A percentile compares a stretch with the other conserved stretches of the same genome.
Conservation (phyloP, 148 eudicot species). For the Talinum fruticosum region DNA sequence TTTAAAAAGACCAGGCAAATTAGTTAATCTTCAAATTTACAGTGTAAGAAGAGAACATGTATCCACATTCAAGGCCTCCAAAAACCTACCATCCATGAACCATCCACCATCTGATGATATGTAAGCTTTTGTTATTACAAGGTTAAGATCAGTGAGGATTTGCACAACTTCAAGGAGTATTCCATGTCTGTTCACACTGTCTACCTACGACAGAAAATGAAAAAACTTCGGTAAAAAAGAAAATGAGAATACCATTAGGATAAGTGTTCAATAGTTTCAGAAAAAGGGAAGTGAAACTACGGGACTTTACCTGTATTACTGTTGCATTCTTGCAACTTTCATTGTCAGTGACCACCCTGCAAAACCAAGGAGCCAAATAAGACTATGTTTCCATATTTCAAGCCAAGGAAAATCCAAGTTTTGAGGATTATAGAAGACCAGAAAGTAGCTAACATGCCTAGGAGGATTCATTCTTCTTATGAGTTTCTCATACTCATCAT, state of each 20-base stretch:
- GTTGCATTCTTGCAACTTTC: constrained; percentile 88
- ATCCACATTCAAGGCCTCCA: not conserved
- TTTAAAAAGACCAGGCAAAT: not conserved
- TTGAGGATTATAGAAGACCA: not conserved
- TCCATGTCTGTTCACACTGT: constrained; percentile 86
- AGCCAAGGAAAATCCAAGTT: not conserved
- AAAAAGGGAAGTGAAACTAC: not conserved
- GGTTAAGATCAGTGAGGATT: constrained; percentile 85
- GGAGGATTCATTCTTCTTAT: constrained; percentile 46
- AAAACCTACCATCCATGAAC: constrained; percentile 78
- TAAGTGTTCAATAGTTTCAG: not conserved
- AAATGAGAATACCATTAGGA: not conserved
- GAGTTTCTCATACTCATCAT: constrained; percentile 79
- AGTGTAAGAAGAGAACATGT: not conserved
- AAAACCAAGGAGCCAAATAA: constrained; percentile 15
- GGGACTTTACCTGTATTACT: constrained; percentile 60
- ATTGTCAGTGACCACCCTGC: constrained; percentile 89
- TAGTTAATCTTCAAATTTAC: not conserved
- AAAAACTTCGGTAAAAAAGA: constrained; percentile 6
- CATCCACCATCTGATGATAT: constrained; percentile 97
- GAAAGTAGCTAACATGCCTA: constrained; percentile 33
- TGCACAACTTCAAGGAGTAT: constrained; percentile 90
- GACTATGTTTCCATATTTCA: not conserved
- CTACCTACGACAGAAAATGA: constrained; percentile 56
- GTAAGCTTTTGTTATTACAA: constrained; percentile 78